These are phyloP conservation scores for Euphorbia tirucalli DNA, from an alignment of 345 rosid genomes.

Conservation along the genomic window DNA sequence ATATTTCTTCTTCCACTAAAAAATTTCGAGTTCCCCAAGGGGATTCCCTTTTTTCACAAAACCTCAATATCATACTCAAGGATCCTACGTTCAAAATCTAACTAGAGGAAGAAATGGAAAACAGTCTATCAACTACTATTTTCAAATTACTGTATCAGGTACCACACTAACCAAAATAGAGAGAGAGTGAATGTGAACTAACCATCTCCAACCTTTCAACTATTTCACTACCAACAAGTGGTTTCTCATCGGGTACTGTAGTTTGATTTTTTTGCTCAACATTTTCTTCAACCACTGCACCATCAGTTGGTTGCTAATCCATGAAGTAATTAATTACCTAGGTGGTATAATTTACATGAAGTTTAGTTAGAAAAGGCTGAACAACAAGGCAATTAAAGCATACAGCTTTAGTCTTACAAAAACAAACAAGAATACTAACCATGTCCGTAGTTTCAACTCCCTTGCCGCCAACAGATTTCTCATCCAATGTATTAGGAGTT, in stretches of 20 bases:
- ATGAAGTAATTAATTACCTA: not conserved
- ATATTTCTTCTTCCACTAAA: not conserved
- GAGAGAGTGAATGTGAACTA: not conserved
- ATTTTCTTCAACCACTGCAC: not conserved
- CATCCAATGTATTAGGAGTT: not conserved
- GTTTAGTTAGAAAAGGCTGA: not conserved
- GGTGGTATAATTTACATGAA: not conserved
- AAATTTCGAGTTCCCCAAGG: not conserved
- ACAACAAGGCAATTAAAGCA: not conserved
- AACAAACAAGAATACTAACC: not conserved
- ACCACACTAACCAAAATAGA: too few species aligned
- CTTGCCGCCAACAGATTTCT: not conserved
- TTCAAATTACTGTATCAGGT: too few species aligned
- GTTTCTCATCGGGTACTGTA: not conserved
- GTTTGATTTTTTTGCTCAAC: not conserved
- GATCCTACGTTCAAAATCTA: too few species aligned
- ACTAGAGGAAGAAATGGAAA: too few species aligned
- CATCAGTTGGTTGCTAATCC: not conserved
- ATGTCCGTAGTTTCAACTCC: constrained; percentile 1
- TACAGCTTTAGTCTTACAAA: not conserved
- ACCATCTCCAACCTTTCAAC: constrained; percentile 1
- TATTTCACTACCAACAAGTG: not conserved
- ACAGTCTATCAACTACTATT: too few species aligned
- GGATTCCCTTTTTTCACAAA: not conserved
- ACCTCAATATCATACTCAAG: too few species aligned